Evolutionary conservation across 768 basidiomycete species (phyloP).

Genomic region (Hygrocybe coccinea): DNA sequence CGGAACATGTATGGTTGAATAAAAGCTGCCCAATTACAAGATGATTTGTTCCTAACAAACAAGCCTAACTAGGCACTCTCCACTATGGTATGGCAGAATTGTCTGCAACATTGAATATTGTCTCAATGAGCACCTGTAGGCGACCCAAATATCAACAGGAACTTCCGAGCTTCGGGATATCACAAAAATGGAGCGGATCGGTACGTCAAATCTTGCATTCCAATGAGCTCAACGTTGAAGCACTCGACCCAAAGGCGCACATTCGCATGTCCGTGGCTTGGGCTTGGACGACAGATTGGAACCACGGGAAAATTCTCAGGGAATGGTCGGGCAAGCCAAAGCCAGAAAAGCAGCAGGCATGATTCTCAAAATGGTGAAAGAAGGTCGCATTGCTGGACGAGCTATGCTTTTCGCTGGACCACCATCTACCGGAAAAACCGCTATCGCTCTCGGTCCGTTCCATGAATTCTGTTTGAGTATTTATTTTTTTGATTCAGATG

Average conservation of each 20-base stretch:
- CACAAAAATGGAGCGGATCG: slow-evolving; percentile 91
- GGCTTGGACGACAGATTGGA: slow-evolving; percentile 91
- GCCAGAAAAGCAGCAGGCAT: slow-evolving; percentile 97
- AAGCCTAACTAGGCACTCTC: background rate
- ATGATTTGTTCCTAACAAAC: slow-evolving; percentile 1
- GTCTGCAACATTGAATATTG: background rate
- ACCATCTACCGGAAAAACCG: slow-evolving; percentile 95
- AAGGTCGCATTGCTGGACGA: slow-evolving; percentile 90
- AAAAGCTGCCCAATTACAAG: no score
- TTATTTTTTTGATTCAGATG: slow-evolving; percentile 10
- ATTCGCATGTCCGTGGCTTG: slow-evolving; percentile 93
- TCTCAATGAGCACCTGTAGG: slow-evolving; percentile 30
- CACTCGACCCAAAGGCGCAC: slow-evolving; percentile 53
- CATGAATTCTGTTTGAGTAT: slow-evolving; percentile 18
- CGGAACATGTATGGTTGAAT: no score
- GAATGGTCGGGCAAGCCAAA: slow-evolving; percentile 96
- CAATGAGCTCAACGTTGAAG: background rate
- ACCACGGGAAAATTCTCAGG: slow-evolving; percentile 82
- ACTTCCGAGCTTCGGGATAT: slow-evolving; percentile 79
- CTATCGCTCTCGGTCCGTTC: slow-evolving; percentile 85
- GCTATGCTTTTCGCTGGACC: slow-evolving; percentile 98
- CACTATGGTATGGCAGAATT: slow-evolving; percentile 8
- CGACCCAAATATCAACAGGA: slow-evolving; percentile 71
- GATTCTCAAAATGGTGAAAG: slow-evolving; percentile 97
- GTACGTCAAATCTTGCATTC: slow-evolving; percentile 31